Percentiles rank a stretch among this genome's conserved stretches.
Evolutionary conservation across 345 rosid genomes (phyloP).

Genomic region (Raphanus raphanistrum): DNA sequence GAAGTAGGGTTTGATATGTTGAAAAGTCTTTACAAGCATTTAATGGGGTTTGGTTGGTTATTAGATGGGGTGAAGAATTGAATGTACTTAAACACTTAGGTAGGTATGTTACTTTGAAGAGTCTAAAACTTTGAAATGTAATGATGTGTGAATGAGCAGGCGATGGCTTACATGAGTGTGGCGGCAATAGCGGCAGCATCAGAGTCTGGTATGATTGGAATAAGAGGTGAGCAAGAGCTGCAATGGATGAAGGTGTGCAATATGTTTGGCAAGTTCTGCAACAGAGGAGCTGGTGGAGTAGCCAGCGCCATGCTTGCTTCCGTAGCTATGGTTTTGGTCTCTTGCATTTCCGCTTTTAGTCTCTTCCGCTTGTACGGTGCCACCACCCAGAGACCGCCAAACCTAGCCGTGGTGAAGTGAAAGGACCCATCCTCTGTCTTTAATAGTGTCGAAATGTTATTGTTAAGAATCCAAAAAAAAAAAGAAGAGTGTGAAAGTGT

Average conservation of each 20-base stretch:
- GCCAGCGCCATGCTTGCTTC: slow-evolving; percentile 55
- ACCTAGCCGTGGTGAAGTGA: slow-evolving; percentile 27
- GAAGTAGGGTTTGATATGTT: slow-evolving; percentile 18
- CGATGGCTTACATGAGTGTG: slow-evolving; percentile 67
- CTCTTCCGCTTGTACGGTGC: slow-evolving; percentile 79
- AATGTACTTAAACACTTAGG: slow-evolving; percentile 11
- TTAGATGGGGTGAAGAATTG: not conserved
- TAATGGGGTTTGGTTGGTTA: slow-evolving; percentile 25
- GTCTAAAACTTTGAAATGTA: not conserved
- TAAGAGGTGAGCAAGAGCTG: slow-evolving; percentile 68
- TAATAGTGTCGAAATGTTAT: slow-evolving; percentile 8
- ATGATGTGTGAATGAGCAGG: slow-evolving; percentile 44
- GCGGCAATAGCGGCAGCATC: slow-evolving; percentile 76
- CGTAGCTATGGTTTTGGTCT: slow-evolving; percentile 55
- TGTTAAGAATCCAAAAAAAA: not conserved
- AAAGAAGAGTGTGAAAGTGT: not conserved
- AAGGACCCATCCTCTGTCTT: not conserved
- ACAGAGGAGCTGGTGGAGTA: slow-evolving; percentile 65
- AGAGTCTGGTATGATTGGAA: slow-evolving; percentile 69
- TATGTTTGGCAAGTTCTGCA: slow-evolving; percentile 80
- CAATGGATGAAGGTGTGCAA: slow-evolving; percentile 89
- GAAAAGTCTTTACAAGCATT: slow-evolving; percentile 22
- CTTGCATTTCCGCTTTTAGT: slow-evolving; percentile 74
- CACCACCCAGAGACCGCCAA: slow-evolving; percentile 28
- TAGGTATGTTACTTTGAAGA: slow-evolving; percentile 1